phyloP scores from a whole-genome alignment of 2,329 filamentous ascomycete species.

The Cladosporium sp. region DNA sequence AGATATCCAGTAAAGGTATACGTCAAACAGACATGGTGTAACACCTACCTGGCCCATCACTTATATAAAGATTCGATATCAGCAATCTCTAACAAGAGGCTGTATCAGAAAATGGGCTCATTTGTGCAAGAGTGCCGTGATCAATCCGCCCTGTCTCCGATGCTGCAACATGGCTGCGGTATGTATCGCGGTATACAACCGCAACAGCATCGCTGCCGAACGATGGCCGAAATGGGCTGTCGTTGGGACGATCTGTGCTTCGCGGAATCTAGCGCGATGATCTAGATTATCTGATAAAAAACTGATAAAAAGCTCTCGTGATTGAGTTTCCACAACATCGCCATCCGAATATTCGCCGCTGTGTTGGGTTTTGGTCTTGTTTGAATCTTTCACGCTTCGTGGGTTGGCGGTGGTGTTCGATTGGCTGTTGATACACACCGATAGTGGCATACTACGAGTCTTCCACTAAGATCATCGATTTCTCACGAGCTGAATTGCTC shows the following conservation, averaged over 20 bases:
- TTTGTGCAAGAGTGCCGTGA: background rate
- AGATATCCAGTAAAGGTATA: background rate
- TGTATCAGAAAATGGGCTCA: background rate
- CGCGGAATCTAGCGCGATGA: background rate
- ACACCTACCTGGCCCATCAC: background rate
- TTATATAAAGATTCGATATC: background rate
- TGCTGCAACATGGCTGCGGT: background rate
- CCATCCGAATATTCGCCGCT: background rate
- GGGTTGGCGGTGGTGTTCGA: background rate
- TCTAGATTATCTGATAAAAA: background rate
- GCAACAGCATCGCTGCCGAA: background rate
- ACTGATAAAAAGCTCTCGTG: no score
- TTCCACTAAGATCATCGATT: background rate
- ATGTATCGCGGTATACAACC: background rate
- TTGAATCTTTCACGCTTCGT: background rate
- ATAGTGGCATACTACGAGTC: background rate
- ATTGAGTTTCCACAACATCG: no score
- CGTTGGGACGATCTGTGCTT: background rate
- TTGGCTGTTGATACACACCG: background rate
- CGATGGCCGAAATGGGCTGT: background rate
- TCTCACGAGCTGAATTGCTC: background rate
- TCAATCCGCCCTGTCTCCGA: constrained; percentile 4
- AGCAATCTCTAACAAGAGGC: background rate
- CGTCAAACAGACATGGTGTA: background rate
- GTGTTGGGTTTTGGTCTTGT: background rate